Conservation (phyloP, 352 stramenopile genomes). For the Peronospora destructor region DNA sequence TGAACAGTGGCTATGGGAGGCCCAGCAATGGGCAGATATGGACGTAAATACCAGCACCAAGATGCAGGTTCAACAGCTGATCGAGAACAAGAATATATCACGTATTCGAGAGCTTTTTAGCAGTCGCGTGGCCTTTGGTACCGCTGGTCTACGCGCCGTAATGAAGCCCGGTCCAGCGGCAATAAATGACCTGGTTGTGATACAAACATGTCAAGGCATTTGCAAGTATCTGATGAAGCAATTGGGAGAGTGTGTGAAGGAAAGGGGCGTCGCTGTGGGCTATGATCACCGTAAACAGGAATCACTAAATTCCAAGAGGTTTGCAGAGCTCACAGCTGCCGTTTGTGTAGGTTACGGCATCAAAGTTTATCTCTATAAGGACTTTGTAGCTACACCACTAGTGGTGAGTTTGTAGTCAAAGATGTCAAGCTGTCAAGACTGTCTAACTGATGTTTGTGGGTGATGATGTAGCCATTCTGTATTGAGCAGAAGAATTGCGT, state of each 20-base stretch:
- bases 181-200: constrained; percentile 91
- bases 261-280: constrained; percentile 80
- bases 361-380: constrained; percentile 87
- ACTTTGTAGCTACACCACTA: constrained; percentile 93
- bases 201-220: constrained; percentile 89
- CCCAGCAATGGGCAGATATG: constrained; percentile 77
- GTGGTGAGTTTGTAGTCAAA: constrained; percentile 45
- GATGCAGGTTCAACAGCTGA: constrained; percentile 49
- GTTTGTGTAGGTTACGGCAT: constrained; percentile 78
- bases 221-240: constrained; percentile 75
- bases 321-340: constrained; percentile 79
- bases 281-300: constrained; percentile 85
- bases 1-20: constrained; percentile 44
- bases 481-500: constrained; percentile 76
- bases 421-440: too few species aligned
- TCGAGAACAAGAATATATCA: constrained; percentile 44
- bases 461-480: constrained; percentile 40
- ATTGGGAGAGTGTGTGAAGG: constrained; percentile 68
- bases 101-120: constrained; percentile 68
- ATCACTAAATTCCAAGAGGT: constrained; percentile 81
- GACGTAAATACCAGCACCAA: constrained; percentile 82
- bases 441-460: too few species aligned
- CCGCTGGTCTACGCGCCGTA: constrained; percentile 79
- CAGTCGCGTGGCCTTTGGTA: constrained; percentile 87
- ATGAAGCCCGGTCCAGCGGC: constrained; percentile 85